Base-by-base conservation (phyloP, 257 asterid genomes). In the Scutellaria barbata region DNA sequence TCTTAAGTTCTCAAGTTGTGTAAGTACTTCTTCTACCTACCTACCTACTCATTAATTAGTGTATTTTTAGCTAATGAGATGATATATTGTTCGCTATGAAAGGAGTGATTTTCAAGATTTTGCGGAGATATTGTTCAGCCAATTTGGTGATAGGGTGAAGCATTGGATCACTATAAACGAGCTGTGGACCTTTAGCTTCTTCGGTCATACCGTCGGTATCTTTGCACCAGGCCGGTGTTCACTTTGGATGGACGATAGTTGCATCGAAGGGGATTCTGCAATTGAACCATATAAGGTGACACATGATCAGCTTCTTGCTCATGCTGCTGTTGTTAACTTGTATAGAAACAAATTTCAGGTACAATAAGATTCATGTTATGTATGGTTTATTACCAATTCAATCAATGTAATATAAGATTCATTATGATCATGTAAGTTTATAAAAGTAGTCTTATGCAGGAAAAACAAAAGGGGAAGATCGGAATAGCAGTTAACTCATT, bases 71-170 rank as follows among this genome's bases (percentile, higher is more conserved):
- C 4, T 30, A 30, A 4, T 2, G 4, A 30, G 35, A 30, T 30
- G 35, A 3, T 3, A 1, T 10, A 18, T 1, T 33, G 37, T 58
- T 12, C 1, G 11, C 3, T 6, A 58, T 6, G n/a, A 39, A 79
- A 83, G 90, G 74, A 51, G 17, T 2, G 88, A 85, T 50, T 79
- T 75, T 22, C 25, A 30, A 33, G 85, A 83, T 30, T 85, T 77
- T 45, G 79, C 88, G 14, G 79, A 85, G 13, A 50, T 85, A 4
- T 73, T 84, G 64, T 86, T 86, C 63, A 42, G 60, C 57, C 66
- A 67, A 66, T 81, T 81, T 33, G 91, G 91, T 0, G 86, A 85
- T 14, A 79, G 88, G 69, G 88, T 85, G 67, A 81, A 83, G 42
- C 7, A 70, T 10, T 86, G 90, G 90, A 65, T 83, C 71, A 83